Conservation (phyloP, 345 rosid genomes). For the Acer saccharum region DNA sequence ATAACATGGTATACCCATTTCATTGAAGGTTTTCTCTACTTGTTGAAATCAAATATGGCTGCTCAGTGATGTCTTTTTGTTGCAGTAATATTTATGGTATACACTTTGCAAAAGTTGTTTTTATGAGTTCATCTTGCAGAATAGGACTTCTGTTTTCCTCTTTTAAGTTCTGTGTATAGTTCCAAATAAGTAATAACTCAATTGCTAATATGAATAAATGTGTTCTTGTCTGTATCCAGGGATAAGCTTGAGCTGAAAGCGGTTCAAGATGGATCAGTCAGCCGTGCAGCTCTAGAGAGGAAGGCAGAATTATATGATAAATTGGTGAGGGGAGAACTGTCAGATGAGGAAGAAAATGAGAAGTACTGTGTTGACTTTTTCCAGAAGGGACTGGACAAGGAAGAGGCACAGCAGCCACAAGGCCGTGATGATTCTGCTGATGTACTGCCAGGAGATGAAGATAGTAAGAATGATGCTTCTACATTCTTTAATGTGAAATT, state of each 20-base stretch:
- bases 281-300: constrained; percentile 90
- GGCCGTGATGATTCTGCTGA: constrained; percentile 24
- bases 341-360: constrained; percentile 88
- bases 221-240: constrained; percentile 40
- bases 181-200: not conserved
- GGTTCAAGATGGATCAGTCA: constrained; percentile 67
- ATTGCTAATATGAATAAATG: constrained; percentile 8
- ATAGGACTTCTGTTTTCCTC: too few relatives aligned
- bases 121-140: too few relatives aligned
- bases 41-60: too few relatives aligned
- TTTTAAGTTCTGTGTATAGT: too few relatives aligned
- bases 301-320: constrained; percentile 88
- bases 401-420: constrained; percentile 34
- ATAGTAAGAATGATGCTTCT: constrained; percentile 37
- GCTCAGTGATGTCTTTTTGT: too few relatives aligned
- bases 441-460: constrained; percentile 37
- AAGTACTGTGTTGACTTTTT: constrained; percentile 92
- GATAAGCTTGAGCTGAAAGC: constrained; percentile 95
- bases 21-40: too few relatives aligned
- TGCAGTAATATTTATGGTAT: too few relatives aligned
- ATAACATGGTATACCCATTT: too few relatives aligned
- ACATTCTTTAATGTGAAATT: too few relatives aligned
- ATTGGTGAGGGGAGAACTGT: constrained; percentile 74
- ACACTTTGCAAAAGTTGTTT: too few relatives aligned
- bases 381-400: constrained; percentile 60